phyloP scores from a whole-genome alignment of 257 asterid genomes.

The Nicotiana tabacum region DNA sequence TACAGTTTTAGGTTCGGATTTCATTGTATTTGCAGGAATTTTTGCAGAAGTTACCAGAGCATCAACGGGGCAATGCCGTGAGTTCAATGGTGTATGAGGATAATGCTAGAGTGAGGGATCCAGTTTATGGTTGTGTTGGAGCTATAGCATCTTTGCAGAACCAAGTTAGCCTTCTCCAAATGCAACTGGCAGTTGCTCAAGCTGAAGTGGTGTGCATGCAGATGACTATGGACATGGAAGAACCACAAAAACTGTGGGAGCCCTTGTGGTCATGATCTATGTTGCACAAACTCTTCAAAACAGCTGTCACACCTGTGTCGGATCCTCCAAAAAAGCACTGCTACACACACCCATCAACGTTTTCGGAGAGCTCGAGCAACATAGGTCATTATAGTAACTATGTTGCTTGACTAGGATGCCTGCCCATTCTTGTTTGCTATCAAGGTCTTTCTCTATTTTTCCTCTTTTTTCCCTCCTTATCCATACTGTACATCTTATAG shows the following conservation, averaged over 20 bases:
- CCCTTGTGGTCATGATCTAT: slow-evolving; percentile 47
- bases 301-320: too few species aligned
- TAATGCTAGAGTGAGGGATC: slow-evolving; percentile 28
- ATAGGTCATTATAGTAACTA: slow-evolving; percentile 34
- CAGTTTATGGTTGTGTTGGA: slow-evolving; percentile 62
- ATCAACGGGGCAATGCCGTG: too few species aligned
- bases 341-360: too few species aligned
- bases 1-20: too few species aligned
- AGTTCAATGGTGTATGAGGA: too few species aligned
- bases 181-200: slow-evolving; percentile 51
- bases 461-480: background rate
- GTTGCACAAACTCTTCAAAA: too few species aligned
- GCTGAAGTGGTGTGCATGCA: slow-evolving; percentile 64
- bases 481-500: background rate
- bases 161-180: slow-evolving; percentile 43
- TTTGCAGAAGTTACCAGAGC: too few species aligned
- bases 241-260: slow-evolving; percentile 37
- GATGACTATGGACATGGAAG: slow-evolving; percentile 57
- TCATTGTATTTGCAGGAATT: too few species aligned
- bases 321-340: too few species aligned
- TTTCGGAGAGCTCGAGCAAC: too few species aligned
- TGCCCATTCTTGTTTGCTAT: slow-evolving; percentile 16
- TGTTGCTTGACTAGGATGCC: slow-evolving; percentile 6
- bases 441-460: slow-evolving; percentile 23
- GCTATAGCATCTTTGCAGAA: slow-evolving; percentile 53